Evolutionary conservation across 371 early-diverging fungal species (phyloP).

Genomic region (Mucor circinelloides): DNA sequence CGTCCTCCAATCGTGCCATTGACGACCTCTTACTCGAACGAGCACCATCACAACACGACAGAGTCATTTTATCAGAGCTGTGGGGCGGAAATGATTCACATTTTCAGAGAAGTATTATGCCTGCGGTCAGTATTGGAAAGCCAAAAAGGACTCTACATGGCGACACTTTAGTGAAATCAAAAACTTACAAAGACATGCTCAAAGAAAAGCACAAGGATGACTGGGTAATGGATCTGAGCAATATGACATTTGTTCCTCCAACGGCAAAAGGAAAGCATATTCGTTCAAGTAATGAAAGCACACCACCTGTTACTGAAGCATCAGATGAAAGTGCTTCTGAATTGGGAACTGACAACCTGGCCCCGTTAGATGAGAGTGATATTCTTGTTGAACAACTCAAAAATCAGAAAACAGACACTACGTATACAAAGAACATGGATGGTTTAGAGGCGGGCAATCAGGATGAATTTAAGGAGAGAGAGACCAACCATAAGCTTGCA

Average conservation of each 20-base stretch:
- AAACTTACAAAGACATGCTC: neutral
- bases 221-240: neutral
- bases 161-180: neutral
- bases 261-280: neutral
- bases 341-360: neutral
- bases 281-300: neutral
- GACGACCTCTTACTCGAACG: conserved; percentile 2
- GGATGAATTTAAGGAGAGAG: neutral
- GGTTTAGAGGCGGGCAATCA: too few relatives aligned
- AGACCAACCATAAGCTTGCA: too few relatives aligned
- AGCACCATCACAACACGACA: conserved; percentile 15
- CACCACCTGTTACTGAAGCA: neutral
- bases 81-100: neutral
- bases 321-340: neutral
- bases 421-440: neutral
- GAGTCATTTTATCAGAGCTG: conserved; percentile 13
- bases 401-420: neutral
- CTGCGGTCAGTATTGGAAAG: neutral
- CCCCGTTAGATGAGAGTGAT: neutral
- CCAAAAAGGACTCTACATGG: neutral
- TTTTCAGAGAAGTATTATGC: neutral
- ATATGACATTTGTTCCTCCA: neutral
- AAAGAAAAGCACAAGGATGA: neutral
- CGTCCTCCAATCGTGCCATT: neutral
- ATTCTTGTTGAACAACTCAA: neutral